Evolutionary conservation across 2,329 filamentous ascomycete genomes (phyloP), one percentile per base, ranked within the genome.

Genomic region (Berkeleyomyces rouxiae): DNA sequence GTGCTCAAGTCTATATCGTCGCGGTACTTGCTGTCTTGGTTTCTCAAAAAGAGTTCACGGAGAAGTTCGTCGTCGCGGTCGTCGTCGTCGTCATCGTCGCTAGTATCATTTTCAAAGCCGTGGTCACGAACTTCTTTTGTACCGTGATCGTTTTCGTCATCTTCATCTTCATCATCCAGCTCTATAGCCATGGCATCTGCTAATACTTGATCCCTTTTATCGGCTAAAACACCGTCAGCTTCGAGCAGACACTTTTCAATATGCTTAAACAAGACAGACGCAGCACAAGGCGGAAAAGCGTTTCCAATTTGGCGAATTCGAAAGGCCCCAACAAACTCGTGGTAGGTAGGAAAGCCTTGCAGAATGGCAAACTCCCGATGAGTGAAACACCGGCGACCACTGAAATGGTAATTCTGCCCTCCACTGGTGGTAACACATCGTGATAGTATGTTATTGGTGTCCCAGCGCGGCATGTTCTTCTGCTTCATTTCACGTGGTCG

Each of bases 241-340:
- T 69, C 65, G 11, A 79, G 69, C 0, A 83, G 68, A 72, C 75
- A 79, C 6, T 70, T 65, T 16, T 75, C 70, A 7, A 83, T 67
- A 58, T 81, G 77, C n/a, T 70, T 68, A 65, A 78, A 82, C 0
- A 83, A 68, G 0, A 77, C 71, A 36, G 72, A 72, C 2, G 82
- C 82, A 0, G 79, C 78, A 37, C 74, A 74, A 0, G 87, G 82
- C 0, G 89, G 86, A 13, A 92, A 89, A 0, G 88, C 88, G 68
- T 93, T 92, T 0, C 88, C 88, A 66, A 92, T 87, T 70, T 90
- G 87, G 66, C 76, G 79, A 67, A 79, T 79, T 13, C 81, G 73
- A 11, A 69, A 70, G 0, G 70, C 72, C 16, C 71, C 70, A 0
- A 71, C 74, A 68, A 92, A 91, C 0, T 70, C 70, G 69, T 88